A percentile compares a stretch with the other conserved stretches of the same genome.
Conservation (phyloP, 495 filamentous ascomycete species). For the Penicillium riverlandense region DNA sequence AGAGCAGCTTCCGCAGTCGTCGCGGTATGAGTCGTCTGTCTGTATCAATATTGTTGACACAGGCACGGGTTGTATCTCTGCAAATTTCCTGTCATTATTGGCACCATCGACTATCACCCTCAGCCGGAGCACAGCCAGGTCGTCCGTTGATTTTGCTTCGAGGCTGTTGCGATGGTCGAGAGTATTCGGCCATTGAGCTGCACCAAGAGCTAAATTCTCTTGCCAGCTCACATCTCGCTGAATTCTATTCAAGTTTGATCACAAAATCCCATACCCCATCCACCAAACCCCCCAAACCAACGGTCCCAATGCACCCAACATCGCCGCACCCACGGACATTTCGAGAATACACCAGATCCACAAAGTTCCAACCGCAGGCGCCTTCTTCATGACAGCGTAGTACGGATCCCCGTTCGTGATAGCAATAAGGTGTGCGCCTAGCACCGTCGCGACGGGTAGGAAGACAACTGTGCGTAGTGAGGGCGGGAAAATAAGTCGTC, state of each 20-base stretch:
- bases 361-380: conserved; percentile 78
- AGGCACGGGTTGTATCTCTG: no score
- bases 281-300: conserved; percentile 57
- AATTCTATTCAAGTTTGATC: background rate
- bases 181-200: no score
- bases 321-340: conserved; percentile 62
- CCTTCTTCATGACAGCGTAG: conserved; percentile 84
- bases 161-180: no score
- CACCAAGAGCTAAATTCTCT: no score
- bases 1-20: no score
- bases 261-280: conserved; percentile 57
- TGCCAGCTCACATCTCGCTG: background rate
- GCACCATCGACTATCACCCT: no score
- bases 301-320: conserved; percentile 46
- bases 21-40: no score
- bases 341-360: conserved; percentile 95
- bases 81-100: no score
- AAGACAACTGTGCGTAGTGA: conserved; percentile 26
- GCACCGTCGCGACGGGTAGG: conserved; percentile 47
- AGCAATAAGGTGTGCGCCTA: conserved; percentile 73
- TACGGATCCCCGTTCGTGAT: conserved; percentile 75
- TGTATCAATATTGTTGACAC: no score
- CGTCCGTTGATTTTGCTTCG: no score
- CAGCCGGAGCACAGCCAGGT: no score
- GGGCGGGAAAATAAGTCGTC: conserved; percentile 29